Percentiles rank a stretch among this genome's conserved stretches.
These are phyloP conservation scores for Coniochaeta hoffmannii DNA, from an alignment of 2,329 filamentous ascomycete genomes.

Conservation along the genomic window DNA sequence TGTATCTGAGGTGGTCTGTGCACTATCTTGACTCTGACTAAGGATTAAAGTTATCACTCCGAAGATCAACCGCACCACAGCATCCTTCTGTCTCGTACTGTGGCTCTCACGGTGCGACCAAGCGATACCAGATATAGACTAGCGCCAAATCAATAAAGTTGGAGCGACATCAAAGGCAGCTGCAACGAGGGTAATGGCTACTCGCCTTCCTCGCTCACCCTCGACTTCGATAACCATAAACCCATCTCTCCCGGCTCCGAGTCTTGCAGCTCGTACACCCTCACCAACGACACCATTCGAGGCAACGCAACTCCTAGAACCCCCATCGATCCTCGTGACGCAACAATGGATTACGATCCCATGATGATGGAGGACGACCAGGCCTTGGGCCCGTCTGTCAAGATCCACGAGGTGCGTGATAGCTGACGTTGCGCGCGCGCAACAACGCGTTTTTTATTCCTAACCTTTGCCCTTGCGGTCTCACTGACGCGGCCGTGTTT, in stretches of 20 bases:
- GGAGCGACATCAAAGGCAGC: background rate
- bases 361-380: slow-evolving; percentile 55
- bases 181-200: no score
- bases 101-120: no score
- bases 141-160: background rate
- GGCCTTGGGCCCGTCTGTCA: slow-evolving; percentile 48
- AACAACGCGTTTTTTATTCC: background rate
- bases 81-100: no score
- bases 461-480: background rate
- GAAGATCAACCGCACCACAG: no score
- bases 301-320: background rate
- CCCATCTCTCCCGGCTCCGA: background rate
- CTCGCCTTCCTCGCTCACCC: background rate
- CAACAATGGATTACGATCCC: slow-evolving; percentile 44
- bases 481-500: slow-evolving; percentile 4
- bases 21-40: background rate
- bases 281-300: background rate
- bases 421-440: background rate
- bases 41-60: background rate
- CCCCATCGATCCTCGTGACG: background rate
- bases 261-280: background rate
- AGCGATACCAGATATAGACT: no score
- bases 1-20: background rate
- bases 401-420: slow-evolving; percentile 46
- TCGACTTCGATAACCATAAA: background rate